Percentiles rank a stretch among this genome's conserved stretches.
These are phyloP conservation scores for Leucocoprinus leucothites DNA, from an alignment of 768 basidiomycete species.

Conservation along the genomic window DNA sequence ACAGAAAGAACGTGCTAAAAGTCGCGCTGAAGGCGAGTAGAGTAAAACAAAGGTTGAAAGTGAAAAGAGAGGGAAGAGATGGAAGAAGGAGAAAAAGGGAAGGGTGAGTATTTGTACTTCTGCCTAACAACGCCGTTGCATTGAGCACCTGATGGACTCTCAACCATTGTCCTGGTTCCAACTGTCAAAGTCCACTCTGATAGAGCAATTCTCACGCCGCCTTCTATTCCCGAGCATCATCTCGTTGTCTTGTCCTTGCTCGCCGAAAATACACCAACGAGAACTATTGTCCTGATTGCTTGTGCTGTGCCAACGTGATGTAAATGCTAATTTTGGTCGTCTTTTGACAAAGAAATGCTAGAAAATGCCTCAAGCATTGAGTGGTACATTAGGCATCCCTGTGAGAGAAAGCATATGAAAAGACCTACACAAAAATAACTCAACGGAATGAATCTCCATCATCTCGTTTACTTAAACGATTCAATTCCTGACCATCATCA, in stretches of 20 bases:
- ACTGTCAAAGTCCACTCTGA: not conserved
- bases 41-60: constrained; percentile 16
- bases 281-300: not conserved
- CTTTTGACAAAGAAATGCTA: no score
- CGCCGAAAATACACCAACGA: not conserved
- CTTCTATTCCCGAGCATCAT: not conserved
- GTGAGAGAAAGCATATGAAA: no score
- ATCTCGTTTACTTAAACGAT: no score
- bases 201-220: not conserved
- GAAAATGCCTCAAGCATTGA: no score
- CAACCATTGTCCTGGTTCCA: constrained; percentile 6
- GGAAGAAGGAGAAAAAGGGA: constrained; percentile 18
- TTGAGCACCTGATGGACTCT: no score
- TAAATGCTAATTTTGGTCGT: no score
- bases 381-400: no score
- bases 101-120: constrained; percentile 5
- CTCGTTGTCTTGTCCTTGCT: not conserved
- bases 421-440: no score
- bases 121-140: constrained; percentile 1
- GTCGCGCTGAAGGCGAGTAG: constrained; percentile 19
- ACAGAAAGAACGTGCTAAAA: constrained; percentile 23
- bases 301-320: no score
- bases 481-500: no score
- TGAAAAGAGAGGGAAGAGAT: constrained; percentile 24
- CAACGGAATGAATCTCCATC: no score